Evolutionary conservation across 306 rosid genomes (phyloP), one percentile per base, ranked within the genome.

Genomic region (Acacia acuminata): DNA sequence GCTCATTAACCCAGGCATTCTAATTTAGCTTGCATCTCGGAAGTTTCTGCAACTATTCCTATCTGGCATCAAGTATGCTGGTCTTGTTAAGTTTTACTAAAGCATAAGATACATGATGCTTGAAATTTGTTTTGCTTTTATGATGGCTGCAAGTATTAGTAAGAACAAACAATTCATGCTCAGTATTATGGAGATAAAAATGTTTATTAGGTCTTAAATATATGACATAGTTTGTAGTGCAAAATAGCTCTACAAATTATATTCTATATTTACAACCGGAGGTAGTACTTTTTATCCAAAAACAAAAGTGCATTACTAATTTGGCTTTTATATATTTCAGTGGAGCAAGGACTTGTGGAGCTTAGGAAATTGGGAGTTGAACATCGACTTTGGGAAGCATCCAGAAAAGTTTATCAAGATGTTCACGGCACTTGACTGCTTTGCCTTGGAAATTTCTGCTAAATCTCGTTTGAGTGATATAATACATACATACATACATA

Each of bases 371-470:
- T 92, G 86, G 99, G 98, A 72, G 87, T 96, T 73, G 98, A 93
- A 89, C 92, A 85, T 74, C 88, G 94, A 79, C 97, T 96, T 71
- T 96, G 99, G 99, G 98, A 93, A 84, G 94, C 91, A 82, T 96
- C 96, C 45, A 90, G 98, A 79, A 96, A 89, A 86, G 88, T 86
- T 27, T 93, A 91, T 60, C 90, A 83, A 53, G 95, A 93, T 64
- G n/a, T 73, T 56, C 87, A 67, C 38, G 48, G 44, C 82, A 80
- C 75, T 71, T 67, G 34, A 71, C 80, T 73, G 77, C 30, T 73
- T 51, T 2, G 55, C 64, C 61, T 24, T 16, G 3, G 53, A 47
- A 47, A 6, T 47, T 72, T 72, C 24, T 47, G 61, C 43, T 15
- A 3, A 48, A 27, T 15, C 77, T 30, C 15, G 19, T 72, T 16